A percentile compares a stretch with the other conserved stretches of the same genome.
Evolutionary conservation across 345 rosid genomes (phyloP).

Genomic region (Bruguiera parviflora): DNA sequence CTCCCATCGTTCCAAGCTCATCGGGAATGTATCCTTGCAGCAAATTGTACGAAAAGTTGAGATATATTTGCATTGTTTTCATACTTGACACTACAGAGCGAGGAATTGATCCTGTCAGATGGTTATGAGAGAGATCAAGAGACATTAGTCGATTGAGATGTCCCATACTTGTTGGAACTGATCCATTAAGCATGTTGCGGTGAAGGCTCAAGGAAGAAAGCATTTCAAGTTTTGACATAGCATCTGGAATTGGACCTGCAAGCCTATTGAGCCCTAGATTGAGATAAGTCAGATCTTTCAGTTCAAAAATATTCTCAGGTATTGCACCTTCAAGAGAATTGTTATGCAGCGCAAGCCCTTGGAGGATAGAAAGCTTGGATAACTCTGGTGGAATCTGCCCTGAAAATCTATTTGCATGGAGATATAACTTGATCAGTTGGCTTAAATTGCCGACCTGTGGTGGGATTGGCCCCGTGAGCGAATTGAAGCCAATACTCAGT

Average conservation of each 20-base stretch:
- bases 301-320: constrained; percentile 49
- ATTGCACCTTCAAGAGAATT: constrained; percentile 57
- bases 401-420: constrained; percentile 50
- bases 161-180: constrained; percentile 58
- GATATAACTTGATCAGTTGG: constrained; percentile 39
- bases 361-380: constrained; percentile 58
- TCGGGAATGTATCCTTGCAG: constrained; percentile 56
- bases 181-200: constrained; percentile 63
- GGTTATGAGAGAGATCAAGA: constrained; percentile 71
- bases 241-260: constrained; percentile 49
- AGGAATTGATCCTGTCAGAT: constrained; percentile 58
- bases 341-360: constrained; percentile 50
- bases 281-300: constrained; percentile 55
- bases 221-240: constrained; percentile 50
- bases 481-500: constrained; percentile 38
- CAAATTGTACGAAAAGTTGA: constrained; percentile 68
- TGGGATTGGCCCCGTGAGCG: constrained; percentile 65
- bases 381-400: constrained; percentile 59
- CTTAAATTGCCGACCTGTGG: constrained; percentile 58
- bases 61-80: constrained; percentile 48
- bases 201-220: constrained; percentile 54
- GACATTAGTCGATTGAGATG: constrained; percentile 41
- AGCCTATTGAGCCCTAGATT: constrained; percentile 54
- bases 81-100: constrained; percentile 36
- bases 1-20: constrained; percentile 69